These are phyloP conservation scores for Clavispora santaluciae DNA, from an alignment of 805 yeast genomes.

Conservation along the genomic window DNA sequence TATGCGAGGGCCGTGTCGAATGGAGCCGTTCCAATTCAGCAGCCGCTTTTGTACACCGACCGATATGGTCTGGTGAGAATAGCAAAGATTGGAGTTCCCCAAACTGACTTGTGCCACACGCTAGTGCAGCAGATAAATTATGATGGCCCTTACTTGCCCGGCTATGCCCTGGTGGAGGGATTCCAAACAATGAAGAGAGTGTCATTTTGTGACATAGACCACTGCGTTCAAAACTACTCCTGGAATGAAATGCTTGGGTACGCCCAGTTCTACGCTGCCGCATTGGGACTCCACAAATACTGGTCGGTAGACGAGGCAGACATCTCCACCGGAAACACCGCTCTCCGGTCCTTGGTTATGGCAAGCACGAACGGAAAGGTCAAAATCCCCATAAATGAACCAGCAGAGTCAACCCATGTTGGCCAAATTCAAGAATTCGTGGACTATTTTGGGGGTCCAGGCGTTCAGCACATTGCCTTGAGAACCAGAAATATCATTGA, in stretches of 20 bases:
- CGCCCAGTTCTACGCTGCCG: slow-evolving; percentile 54
- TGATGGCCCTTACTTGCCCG: slow-evolving; percentile 49
- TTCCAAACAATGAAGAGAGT: not conserved
- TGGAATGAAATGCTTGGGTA: slow-evolving; percentile 62
- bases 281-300: slow-evolving; percentile 70
- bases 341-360: slow-evolving; percentile 73
- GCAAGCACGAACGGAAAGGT: slow-evolving; percentile 58
- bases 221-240: slow-evolving; percentile 73
- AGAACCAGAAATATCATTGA: slow-evolving; percentile 55
- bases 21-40: slow-evolving; percentile 45
- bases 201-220: slow-evolving; percentile 53
- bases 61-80: slow-evolving; percentile 44
- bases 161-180: slow-evolving; percentile 31
- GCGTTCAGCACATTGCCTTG: slow-evolving; percentile 80
- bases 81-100: slow-evolving; percentile 43
- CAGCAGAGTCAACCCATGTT: slow-evolving; percentile 59
- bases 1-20: slow-evolving; percentile 42
- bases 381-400: slow-evolving; percentile 84
- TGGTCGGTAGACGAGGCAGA: slow-evolving; percentile 84
- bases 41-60: slow-evolving; percentile 34
- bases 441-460: slow-evolving; percentile 73
- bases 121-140: slow-evolving; percentile 47
- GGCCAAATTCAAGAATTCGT: slow-evolving; percentile 82
- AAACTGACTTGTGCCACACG: slow-evolving; percentile 68
- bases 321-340: slow-evolving; percentile 64